Percentiles rank a stretch among this genome's conserved stretches.
These are phyloP conservation scores for Clonostachys chloroleuca DNA, from an alignment of 2,329 filamentous ascomycete genomes.

Conservation along the genomic window DNA sequence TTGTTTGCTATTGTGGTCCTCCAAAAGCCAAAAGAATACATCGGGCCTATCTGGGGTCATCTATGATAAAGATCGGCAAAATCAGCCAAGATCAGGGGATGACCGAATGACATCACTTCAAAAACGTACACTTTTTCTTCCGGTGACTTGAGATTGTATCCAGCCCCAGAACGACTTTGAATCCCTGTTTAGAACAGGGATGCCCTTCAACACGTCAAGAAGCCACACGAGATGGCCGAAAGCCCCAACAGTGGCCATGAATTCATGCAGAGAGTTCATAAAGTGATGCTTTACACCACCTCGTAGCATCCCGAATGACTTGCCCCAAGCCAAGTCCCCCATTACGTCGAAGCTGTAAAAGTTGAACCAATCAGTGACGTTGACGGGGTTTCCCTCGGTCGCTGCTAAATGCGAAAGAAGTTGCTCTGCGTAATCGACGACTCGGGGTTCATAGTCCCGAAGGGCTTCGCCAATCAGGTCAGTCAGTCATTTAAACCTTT, in stretches of 20 bases:
- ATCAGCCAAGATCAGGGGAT: too few species aligned
- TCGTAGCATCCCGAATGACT: conserved; percentile 24
- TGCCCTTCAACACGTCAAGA: conserved; percentile 12
- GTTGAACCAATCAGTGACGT: conserved; percentile 23
- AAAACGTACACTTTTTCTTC: too few species aligned
- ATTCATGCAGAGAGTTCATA: conserved; percentile 5
- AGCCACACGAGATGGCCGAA: conserved; percentile 13
- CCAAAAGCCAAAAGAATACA: conserved; percentile 16
- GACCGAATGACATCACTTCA: too few species aligned
- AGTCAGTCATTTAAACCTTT: too few species aligned
- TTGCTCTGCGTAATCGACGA: conserved; percentile 13
- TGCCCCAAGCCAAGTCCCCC: conserved; percentile 29
- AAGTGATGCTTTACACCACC: conserved; percentile 12
- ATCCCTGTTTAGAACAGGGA: conserved; percentile 10
- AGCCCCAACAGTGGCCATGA: conserved; percentile 9
- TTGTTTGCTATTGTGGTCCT: conserved; percentile 10
- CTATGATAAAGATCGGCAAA: too few species aligned
- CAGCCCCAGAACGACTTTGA: conserved; percentile 1
- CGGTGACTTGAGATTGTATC: too few species aligned
- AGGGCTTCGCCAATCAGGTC: conserved; percentile 4
- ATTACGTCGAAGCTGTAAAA: conserved; percentile 32
- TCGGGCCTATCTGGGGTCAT: conserved; percentile 3
- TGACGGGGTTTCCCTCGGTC: conserved; percentile 10
- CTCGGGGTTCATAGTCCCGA: conserved; percentile 18
- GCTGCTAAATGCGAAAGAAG: conserved; percentile 13